Conservation (phyloP, 148 eudicot species). For the Agrostemma githago region DNA sequence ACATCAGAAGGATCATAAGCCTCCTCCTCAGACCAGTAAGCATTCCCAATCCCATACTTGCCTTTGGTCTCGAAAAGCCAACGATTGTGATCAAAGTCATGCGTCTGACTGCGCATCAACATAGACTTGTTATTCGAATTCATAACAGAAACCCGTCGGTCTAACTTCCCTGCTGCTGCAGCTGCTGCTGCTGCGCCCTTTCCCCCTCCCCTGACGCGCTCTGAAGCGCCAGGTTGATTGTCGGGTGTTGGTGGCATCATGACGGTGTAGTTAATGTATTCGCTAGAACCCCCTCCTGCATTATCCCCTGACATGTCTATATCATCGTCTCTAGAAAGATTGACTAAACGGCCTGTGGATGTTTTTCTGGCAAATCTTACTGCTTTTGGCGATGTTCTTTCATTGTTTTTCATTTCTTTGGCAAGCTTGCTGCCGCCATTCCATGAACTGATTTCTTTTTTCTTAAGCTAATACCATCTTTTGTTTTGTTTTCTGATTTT, state of each 20-base stretch:
- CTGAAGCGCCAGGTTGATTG: slow-evolving; percentile 44
- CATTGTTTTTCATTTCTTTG: slow-evolving; percentile 23
- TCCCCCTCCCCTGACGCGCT: slow-evolving; percentile 18
- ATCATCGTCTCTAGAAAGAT: slow-evolving; percentile 51
- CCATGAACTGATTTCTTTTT: neutral
- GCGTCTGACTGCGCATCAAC: slow-evolving; percentile 72
- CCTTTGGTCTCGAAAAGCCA: slow-evolving; percentile 90
- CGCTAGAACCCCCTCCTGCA: slow-evolving; percentile 33
- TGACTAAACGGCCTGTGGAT: slow-evolving; percentile 50
- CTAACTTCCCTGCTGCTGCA: slow-evolving; percentile 32
- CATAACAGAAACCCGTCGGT: slow-evolving; percentile 55
- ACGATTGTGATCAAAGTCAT: slow-evolving; percentile 82
- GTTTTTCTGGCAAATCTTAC: slow-evolving; percentile 52
- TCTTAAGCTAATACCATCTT: neutral
- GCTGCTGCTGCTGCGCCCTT: neutral
- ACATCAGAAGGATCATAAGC: slow-evolving; percentile 37
- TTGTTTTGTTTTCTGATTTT: neutral
- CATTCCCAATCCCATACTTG: slow-evolving; percentile 85
- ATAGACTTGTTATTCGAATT: slow-evolving; percentile 60
- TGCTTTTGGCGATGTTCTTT: slow-evolving; percentile 35
- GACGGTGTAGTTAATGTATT: slow-evolving; percentile 56
- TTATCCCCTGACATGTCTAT: slow-evolving; percentile 36
- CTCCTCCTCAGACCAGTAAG: slow-evolving; percentile 69
- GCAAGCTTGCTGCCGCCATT: slow-evolving; percentile 28
- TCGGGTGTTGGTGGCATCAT: slow-evolving; percentile 89